Percentiles rank a stretch among this genome's conserved stretches.
Conservation (phyloP, 768 basidiomycete genomes). For the Pleurotus tuoliensis region DNA sequence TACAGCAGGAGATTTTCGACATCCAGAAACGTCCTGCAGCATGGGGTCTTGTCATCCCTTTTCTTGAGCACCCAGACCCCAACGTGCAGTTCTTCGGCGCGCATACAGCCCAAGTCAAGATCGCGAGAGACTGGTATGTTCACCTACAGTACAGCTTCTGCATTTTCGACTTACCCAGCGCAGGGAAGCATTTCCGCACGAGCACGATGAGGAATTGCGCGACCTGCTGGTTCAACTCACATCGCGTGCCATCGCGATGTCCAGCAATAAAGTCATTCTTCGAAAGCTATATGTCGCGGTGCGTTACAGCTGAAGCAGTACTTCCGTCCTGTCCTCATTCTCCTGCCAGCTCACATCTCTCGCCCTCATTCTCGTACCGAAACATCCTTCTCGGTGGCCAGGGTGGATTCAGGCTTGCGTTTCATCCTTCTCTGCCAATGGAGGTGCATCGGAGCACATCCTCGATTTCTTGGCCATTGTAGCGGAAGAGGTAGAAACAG, state of each 20-base stretch:
- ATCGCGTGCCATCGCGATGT: slow-evolving; percentile 54
- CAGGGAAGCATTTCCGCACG: slow-evolving; percentile 74
- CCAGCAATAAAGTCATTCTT: slow-evolving; percentile 66
- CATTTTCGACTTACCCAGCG: slow-evolving; percentile 6
- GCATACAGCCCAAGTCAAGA: slow-evolving; percentile 92
- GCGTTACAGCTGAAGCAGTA: slow-evolving; percentile 23
- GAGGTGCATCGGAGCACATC: slow-evolving; percentile 54
- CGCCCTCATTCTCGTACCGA: slow-evolving; percentile 65
- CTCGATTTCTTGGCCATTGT: slow-evolving; percentile 80
- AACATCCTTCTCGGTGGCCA: slow-evolving; percentile 60
- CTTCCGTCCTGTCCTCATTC: slow-evolving; percentile 1
- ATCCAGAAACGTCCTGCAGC: slow-evolving; percentile 74
- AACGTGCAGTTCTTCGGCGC: slow-evolving; percentile 96
- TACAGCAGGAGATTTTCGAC: slow-evolving; percentile 73
- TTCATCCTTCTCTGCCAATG: slow-evolving; percentile 53
- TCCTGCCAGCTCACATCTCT: slow-evolving; percentile 54
- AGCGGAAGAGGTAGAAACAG: slow-evolving; percentile 75
- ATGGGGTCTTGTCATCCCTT: slow-evolving; percentile 80
- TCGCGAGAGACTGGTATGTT: slow-evolving; percentile 83
- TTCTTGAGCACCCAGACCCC: slow-evolving; percentile 65
- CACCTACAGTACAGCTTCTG: background rate
- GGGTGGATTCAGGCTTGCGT: slow-evolving; percentile 72
- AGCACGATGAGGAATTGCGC: slow-evolving; percentile 54
- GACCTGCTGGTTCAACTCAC: slow-evolving; percentile 70
- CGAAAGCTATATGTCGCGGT: slow-evolving; percentile 89